Base-by-base conservation (phyloP, 306 rosid species). In the Pachyrhizus erosus region DNA sequence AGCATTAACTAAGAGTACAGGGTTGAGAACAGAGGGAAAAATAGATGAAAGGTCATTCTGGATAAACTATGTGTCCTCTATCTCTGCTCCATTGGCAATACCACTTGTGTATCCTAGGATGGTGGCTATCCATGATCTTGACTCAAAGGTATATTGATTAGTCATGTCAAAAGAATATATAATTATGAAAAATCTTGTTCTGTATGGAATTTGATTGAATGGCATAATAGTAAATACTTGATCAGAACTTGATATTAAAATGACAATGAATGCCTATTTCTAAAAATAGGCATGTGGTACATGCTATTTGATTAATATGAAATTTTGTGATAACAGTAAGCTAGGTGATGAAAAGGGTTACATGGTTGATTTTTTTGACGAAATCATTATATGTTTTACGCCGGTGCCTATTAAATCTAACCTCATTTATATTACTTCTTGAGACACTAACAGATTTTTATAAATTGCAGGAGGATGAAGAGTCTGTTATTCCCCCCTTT, bases 51-150 rank as follows among this genome's bases (percentile, higher is more conserved):
- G 96, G 55, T 96, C 97, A 42, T 89, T 91, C 84, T 96, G 99
- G 99, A 90, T 93, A 73, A 91, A 88, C 80, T 89, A 88, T 67
- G 98, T 89, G 4, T 90, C 97, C 24, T 90, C 94, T 84, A 91
- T 96, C 74, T 92, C 99, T 80, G 83, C 92, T 65, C 92, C 91
- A 73, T 84, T 92, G 83, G 97, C 97, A 68, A 93, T 93, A 83
- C 99, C 99, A 3, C 89, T 96, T 42, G 99, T 96, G 73, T 96
- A 96, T 80, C 99, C 99, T 79, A 89, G 98, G 86, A 92, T 96
- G 98, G 55, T 93, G 86, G 91, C 98, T 70, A 85, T 96, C 72
- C 94, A 93, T 82, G 89, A 93, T 72, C 91, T 96, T 52, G 92
- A 89, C 71, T 82, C 93, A 65, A 89, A 92, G 97, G 99, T 96